Percentiles rank a stretch among this genome's conserved stretches.
These are phyloP conservation scores for Neoboletus magnificus DNA, from an alignment of 768 basidiomycete species.

Conservation along the genomic window DNA sequence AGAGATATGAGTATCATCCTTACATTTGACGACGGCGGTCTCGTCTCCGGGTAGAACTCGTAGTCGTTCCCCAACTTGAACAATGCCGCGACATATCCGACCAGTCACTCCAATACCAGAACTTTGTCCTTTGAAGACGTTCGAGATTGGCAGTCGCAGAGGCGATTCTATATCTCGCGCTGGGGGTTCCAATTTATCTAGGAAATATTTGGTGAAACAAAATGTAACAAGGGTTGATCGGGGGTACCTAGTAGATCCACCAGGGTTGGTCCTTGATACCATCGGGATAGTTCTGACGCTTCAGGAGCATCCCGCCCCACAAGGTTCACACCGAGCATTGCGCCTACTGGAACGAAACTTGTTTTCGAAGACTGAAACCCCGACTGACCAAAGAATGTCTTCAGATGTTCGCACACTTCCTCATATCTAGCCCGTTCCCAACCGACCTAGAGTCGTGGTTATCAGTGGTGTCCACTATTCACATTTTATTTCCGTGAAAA, in stretches of 20 bases:
- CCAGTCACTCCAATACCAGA: slow-evolving; percentile 79
- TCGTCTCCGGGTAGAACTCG: slow-evolving; percentile 92
- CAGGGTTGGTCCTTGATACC: slow-evolving; percentile 87
- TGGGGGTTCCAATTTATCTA: slow-evolving; percentile 83
- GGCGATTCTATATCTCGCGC: slow-evolving; percentile 70
- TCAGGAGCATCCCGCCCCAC: slow-evolving; percentile 47
- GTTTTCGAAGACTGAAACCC: slow-evolving; percentile 82
- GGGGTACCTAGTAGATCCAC: slow-evolving; percentile 74
- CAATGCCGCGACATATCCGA: slow-evolving; percentile 78
- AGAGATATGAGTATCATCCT: slow-evolving; percentile 9
- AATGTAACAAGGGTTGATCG: background rate
- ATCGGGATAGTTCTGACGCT: slow-evolving; percentile 48
- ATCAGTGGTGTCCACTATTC: background rate
- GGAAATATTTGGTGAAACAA: background rate
- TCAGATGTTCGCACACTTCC: slow-evolving; percentile 71
- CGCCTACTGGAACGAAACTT: slow-evolving; percentile 84
- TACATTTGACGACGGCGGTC: slow-evolving; percentile 72
- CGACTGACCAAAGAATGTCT: slow-evolving; percentile 80
- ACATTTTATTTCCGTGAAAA: slow-evolving; percentile 1
- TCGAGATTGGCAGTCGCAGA: slow-evolving; percentile 85
- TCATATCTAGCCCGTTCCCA: slow-evolving; percentile 85
- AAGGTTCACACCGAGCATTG: slow-evolving; percentile 87
- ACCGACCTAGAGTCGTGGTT: slow-evolving; percentile 55
- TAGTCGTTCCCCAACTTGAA: slow-evolving; percentile 88
- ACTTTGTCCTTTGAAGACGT: slow-evolving; percentile 89